These are phyloP conservation scores for Mucor racemosus DNA, from an alignment of 371 early-diverging fungal genomes.

Conservation along the genomic window DNA sequence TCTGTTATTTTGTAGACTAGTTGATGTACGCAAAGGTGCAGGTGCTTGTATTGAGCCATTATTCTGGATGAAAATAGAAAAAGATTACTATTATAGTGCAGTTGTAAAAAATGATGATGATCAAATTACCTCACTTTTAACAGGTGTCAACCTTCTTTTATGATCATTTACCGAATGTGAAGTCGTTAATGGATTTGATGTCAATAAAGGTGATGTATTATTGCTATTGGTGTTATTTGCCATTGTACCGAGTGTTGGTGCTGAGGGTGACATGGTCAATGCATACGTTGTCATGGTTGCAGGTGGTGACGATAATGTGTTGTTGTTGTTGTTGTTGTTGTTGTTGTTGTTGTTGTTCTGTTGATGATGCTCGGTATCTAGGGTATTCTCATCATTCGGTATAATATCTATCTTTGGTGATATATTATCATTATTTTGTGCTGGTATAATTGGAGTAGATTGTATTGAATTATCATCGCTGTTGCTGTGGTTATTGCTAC, in stretches of 20 bases:
- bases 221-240: not conserved
- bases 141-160: constrained; percentile 16
- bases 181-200: not conserved
- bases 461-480: not conserved
- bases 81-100: not conserved
- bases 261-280: constrained; percentile 26
- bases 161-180: constrained; percentile 7
- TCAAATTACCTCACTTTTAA: constrained; percentile 22
- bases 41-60: not conserved
- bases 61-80: not conserved
- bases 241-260: constrained; percentile 20
- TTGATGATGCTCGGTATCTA: not conserved
- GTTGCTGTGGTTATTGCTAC: not conserved
- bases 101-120: not conserved
- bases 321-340: not conserved
- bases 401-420: not conserved
- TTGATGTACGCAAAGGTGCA: not conserved
- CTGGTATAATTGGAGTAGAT: not conserved
- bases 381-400: not conserved
- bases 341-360: not conserved
- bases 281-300: constrained; percentile 1
- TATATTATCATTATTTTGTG: not conserved
- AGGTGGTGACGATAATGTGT: not conserved
- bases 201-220: not conserved
- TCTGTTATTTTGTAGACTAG: not conserved